Base-by-base conservation (phyloP, 1,284 basidiomycete species). In the Exobasidium rhododendri region DNA sequence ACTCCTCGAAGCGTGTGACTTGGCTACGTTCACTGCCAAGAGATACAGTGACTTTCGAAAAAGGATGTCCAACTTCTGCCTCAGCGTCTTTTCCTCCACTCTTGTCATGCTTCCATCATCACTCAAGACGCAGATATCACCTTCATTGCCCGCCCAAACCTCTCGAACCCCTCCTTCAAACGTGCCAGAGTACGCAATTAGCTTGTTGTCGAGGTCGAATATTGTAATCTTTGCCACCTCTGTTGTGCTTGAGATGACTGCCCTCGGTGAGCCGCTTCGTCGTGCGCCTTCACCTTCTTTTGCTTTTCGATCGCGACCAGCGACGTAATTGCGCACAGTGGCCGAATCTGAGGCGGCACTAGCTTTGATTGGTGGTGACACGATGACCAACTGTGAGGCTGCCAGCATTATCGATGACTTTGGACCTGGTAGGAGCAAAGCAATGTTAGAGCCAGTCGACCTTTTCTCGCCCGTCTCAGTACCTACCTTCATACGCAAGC, bases 141-240 rank as follows among this genome's bases (percentile, higher is more conserved):
- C 74, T 0, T 40, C 31, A 28, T 22, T 2, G 29, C 49, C 57
- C 5, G 45, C 22, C 57, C 57, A 64, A 1, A 53, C 64, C 13
- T 54, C 61, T 11, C 71, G 63, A 1, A 79, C 63, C 28, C 72
- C 73, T 1, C 67, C 65, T 6, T 67, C 67, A 45, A 76, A 73
- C 11, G 71, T 71, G 20, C 67, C 69, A 28, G 63, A 67, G 32
- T 90, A 93, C 2, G 89, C 89, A 4, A 97, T 86, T 55, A 94
- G 85, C 82, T 94, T 94, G 82, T 94, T 96, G 79, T 93, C 90
- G 28, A 90, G 85, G 77, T 62, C 94, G 68, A 98, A 90, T 1
- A 98, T 85, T 0, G 89, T 89, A 45, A 98, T 85, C 71, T 90
- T 92, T 17, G 89, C 88, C 28, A 92, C 86, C 60, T 94, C 66